Conservation (phyloP, 2,329 filamentous ascomycete genomes). For the Xylaria sp. region DNA sequence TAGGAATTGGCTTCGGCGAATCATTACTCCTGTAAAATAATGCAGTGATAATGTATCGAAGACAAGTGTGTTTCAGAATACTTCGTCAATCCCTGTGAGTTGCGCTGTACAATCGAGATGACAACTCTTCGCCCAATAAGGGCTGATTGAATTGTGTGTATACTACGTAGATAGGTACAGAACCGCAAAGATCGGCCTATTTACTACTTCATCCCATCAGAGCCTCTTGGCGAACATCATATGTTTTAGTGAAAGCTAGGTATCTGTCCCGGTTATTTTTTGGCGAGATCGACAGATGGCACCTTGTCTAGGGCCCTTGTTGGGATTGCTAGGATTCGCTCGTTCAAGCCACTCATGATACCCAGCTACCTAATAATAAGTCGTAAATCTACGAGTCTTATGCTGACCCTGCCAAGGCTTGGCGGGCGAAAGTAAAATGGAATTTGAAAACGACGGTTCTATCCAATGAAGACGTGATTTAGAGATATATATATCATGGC, state of each 20-base stretch:
- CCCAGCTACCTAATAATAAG: constrained; percentile 9
- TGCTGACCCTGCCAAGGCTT: constrained; percentile 30
- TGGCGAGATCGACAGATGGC: constrained; percentile 24
- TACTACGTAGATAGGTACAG: too few relatives aligned
- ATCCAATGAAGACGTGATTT: constrained; percentile 14
- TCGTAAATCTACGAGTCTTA: not conserved
- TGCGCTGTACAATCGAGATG: not conserved
- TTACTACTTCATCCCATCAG: not conserved
- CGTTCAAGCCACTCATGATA: constrained; percentile 1
- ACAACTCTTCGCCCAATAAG: not conserved
- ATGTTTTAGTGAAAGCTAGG: not conserved
- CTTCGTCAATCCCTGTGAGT: not conserved
- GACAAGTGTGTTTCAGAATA: constrained; percentile 14
- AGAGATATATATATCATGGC: constrained; percentile 4
- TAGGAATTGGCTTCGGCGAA: not conserved
- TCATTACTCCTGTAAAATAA: not conserved
- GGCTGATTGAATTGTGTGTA: not conserved
- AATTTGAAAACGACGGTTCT: constrained; percentile 26
- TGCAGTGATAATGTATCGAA: not conserved
- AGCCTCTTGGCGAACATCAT: not conserved
- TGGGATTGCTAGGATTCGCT: constrained; percentile 2
- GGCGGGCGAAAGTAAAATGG: constrained; percentile 16
- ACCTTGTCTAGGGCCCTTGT: constrained; percentile 11
- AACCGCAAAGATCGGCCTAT: not conserved
- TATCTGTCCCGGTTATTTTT: constrained; percentile 10